Conservation (phyloP, 2,329 filamentous ascomycete genomes). For the Verticillium isaacii region DNA sequence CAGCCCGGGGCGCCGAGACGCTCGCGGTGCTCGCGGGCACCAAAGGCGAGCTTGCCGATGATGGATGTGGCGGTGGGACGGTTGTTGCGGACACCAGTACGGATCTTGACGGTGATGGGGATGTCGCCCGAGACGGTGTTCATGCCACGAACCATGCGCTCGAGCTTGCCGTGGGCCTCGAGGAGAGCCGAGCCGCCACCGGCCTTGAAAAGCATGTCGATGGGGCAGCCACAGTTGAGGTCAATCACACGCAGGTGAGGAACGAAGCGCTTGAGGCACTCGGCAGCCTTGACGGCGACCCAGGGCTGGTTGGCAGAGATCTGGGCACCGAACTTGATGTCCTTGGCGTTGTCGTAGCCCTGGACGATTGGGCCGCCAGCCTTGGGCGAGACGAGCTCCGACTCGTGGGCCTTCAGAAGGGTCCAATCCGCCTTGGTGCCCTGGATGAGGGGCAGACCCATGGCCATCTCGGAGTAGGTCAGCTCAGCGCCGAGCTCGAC, state of each 20-base stretch:
- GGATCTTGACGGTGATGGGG: conserved; percentile 91
- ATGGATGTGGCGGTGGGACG: conserved; percentile 76
- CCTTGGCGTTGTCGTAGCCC: conserved; percentile 75
- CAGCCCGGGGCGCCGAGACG: conserved; percentile 73
- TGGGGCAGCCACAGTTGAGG: conserved; percentile 94
- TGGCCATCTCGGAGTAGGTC: conserved; percentile 98
- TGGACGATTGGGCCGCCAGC: conserved; percentile 50
- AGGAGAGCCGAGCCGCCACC: conserved; percentile 89
- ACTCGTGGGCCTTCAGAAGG: conserved; percentile 85
- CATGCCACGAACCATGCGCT: conserved; percentile 95
- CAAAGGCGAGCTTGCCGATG: conserved; percentile 78
- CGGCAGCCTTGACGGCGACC: conserved; percentile 83
- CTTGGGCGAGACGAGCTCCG: conserved; percentile 68
- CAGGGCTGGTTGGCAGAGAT: conserved; percentile 91
- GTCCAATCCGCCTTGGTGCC: conserved; percentile 93
- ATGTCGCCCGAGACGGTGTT: conserved; percentile 86
- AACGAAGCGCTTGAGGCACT: conserved; percentile 70
- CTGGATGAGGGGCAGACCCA: conserved; percentile 84
- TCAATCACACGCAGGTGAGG: conserved; percentile 88
- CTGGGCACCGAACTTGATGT: conserved; percentile 87
- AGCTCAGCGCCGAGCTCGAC: conserved; percentile 84
- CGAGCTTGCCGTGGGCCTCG: conserved; percentile 81
- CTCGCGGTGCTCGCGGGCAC: conserved; percentile 66
- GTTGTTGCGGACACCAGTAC: conserved; percentile 80
- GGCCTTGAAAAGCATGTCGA: conserved; percentile 84